A percentile compares a stretch with the other conserved stretches of the same genome.
Evolutionary conservation across 805 yeast species (phyloP).

Genomic region (Wickerhamomyces queroliae): DNA sequence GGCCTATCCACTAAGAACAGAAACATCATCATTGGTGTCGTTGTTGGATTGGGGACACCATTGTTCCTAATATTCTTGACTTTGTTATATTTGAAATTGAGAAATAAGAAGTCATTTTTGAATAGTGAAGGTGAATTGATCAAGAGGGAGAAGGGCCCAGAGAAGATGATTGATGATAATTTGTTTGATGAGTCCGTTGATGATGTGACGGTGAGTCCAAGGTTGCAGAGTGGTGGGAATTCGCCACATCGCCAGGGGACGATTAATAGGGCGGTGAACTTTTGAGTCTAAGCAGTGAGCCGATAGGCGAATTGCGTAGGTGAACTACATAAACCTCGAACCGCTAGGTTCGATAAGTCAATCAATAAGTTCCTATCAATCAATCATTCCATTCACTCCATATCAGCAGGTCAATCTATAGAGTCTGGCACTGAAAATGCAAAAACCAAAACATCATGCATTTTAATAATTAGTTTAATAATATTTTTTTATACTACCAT

Average conservation of each 20-base stretch:
- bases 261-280: neutral
- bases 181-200: conserved; percentile 22
- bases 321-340: no score
- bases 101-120: conserved; percentile 13
- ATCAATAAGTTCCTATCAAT: no score
- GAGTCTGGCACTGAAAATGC: no score
- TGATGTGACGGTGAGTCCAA: conserved; percentile 4
- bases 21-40: conserved; percentile 58
- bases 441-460: no score
- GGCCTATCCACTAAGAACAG: conserved; percentile 42
- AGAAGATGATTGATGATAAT: conserved; percentile 22
- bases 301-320: neutral
- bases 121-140: conserved; percentile 24
- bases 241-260: neutral
- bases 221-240: neutral
- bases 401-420: no score
- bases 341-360: no score
- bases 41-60: conserved; percentile 67
- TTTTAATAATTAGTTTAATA: no score
- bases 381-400: no score
- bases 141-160: conserved; percentile 9
- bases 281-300: neutral
- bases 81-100: conserved; percentile 8
- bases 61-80: conserved; percentile 23
- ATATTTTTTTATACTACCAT: no score